A percentile compares a stretch with the other conserved stretches of the same genome.
phyloP scores from a whole-genome alignment of 768 basidiomycete species.

The Floccularia luteovirens region DNA sequence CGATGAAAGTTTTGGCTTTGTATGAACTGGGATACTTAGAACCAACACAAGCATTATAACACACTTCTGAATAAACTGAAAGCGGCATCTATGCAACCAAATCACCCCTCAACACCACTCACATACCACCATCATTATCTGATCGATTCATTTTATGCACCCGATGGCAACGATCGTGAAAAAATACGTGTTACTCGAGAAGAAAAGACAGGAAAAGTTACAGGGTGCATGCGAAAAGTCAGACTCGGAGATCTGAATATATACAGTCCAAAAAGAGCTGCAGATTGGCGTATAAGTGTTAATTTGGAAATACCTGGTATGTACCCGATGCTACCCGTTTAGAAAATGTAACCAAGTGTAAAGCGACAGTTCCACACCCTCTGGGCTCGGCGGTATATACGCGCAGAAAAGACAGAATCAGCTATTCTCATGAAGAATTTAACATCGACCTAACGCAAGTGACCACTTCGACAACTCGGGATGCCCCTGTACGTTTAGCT shows the following conservation, averaged over 20 bases:
- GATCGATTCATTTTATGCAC: slow-evolving; percentile 70
- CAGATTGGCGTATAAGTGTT: slow-evolving; percentile 93
- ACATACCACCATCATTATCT: slow-evolving; percentile 72
- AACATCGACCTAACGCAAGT: slow-evolving; percentile 94
- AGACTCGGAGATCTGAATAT: slow-evolving; percentile 86
- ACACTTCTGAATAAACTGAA: slow-evolving; percentile 78
- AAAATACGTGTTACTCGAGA: slow-evolving; percentile 84
- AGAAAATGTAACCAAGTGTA: background rate
- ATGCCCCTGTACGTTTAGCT: slow-evolving; percentile 37
- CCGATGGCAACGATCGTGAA: slow-evolving; percentile 30
- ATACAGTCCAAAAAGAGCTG: slow-evolving; percentile 69
- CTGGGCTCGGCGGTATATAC: slow-evolving; percentile 51
- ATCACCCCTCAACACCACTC: slow-evolving; percentile 49
- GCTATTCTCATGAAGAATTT: slow-evolving; percentile 92
- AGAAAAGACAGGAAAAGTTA: slow-evolving; percentile 57
- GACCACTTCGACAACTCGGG: slow-evolving; percentile 40
- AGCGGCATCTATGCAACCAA: slow-evolving; percentile 42
- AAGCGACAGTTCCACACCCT: slow-evolving; percentile 51
- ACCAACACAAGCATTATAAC: slow-evolving; percentile 87
- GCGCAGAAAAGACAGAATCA: slow-evolving; percentile 83
- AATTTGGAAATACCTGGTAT: slow-evolving; percentile 85
- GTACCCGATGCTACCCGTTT: slow-evolving; percentile 22
- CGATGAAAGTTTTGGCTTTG: no score
- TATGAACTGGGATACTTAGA: slow-evolving; percentile 44
- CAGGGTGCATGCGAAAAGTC: slow-evolving; percentile 71